These are phyloP conservation scores for Phytopythium chamaehyphon DNA, from an alignment of 352 stramenopile genomes.

Conservation along the genomic window DNA sequence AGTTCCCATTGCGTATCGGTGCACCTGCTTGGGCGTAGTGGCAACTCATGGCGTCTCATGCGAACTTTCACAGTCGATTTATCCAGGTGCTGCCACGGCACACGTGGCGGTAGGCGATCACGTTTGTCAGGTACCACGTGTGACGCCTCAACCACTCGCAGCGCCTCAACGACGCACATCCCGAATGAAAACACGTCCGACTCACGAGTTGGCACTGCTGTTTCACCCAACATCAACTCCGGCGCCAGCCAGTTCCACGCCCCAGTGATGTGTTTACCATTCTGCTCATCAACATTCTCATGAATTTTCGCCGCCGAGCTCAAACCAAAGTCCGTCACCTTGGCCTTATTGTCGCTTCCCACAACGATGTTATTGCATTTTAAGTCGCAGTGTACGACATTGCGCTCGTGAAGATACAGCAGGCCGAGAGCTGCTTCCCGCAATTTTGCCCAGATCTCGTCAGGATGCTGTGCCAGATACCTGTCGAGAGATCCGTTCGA, in stretches of 20 bases:
- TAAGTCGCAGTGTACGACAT: constrained; percentile 20
- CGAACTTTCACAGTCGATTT: too few relatives aligned
- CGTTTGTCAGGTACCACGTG: constrained; percentile 1
- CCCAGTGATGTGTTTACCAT: not conserved
- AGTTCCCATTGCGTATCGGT: not conserved
- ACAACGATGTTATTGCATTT: constrained; percentile 30
- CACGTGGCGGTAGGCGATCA: not conserved
- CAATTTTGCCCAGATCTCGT: constrained; percentile 13
- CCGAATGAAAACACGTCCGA: constrained; percentile 28
- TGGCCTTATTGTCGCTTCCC: constrained; percentile 11
- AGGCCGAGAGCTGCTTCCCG: constrained; percentile 20
- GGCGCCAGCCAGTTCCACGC: constrained; percentile 20
- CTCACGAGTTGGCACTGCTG: constrained; percentile 1
- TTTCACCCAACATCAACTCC: constrained; percentile 14
- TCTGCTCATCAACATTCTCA: constrained; percentile 8
- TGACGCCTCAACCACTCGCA: constrained; percentile 1
- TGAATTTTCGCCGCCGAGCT: constrained; percentile 10
- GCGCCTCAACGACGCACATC: constrained; percentile 14
- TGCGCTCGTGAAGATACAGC: constrained; percentile 22
- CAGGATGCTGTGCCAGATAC: constrained; percentile 6
- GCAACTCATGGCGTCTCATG: not conserved
- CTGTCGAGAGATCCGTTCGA: constrained; percentile 19
- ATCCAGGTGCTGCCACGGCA: not conserved
- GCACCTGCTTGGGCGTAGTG: not conserved
- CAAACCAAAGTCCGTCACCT: constrained; percentile 26